Evolutionary conservation across 1,139 yeast genomes (phyloP), one percentile per base, ranked within the genome.

Genomic region (Blastobotrys petasosporus): DNA sequence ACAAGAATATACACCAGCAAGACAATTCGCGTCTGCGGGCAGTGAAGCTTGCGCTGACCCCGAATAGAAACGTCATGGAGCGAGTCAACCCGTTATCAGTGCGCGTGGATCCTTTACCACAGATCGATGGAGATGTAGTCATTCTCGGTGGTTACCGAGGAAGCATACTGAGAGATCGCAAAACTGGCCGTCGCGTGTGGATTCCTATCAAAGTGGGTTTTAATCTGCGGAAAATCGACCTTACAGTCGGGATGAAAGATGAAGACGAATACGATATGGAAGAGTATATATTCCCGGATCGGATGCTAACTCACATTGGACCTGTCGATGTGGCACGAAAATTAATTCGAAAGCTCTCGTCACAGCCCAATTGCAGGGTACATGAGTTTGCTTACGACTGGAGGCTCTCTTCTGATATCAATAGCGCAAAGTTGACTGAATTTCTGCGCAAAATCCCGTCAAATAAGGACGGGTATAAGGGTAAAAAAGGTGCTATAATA

Each of bases 91-190:
- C 56, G 16, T 42, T 45, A 12, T 37, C 52, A 23, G 42, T 54
- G 38, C 48, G 49, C 28, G 51, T 64, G 65, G 44, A 57, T 35
- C 23, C 42, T 3, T 55, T 64, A 42, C 65, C 68, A 39, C 75
- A 76, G 29, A 59, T 86, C 1, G 80, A 77, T 15, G 96, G 96
- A 2, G 87, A 87, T 57, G 74, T 88, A 1, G 78, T 88, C 1
- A 71, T 88, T 1, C 51, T 88, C 64, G 96, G 97, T 2, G 97
- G 97, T 0, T 88, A 85, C 63, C 71, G 97, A 57, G 97, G 97
- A 1, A 80, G 88, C 28, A 76, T 83, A n/a, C 65, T 88, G 46
- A 64, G 94, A 40, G 94, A 85, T 57, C 60, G 77, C 0, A 70
- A 70, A 31, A 82, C 94, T 0, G 67, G 71, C 13, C 76, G 81